These are phyloP conservation scores for Blastomyces silverae DNA, from an alignment of 2,329 filamentous ascomycete genomes.

Conservation along the genomic window DNA sequence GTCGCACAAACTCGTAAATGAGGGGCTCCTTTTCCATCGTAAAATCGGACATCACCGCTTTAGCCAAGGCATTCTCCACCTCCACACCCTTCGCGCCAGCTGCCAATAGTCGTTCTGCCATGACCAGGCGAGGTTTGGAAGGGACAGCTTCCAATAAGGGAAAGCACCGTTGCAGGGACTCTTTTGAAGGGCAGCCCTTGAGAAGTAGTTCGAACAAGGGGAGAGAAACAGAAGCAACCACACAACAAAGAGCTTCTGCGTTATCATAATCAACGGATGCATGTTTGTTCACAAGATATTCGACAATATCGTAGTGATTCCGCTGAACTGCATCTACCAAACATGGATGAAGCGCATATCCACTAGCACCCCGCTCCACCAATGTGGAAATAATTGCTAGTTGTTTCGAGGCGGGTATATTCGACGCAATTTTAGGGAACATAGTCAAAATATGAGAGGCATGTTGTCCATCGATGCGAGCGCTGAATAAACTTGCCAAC, in stretches of 20 bases:
- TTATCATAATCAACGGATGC: constrained; percentile 26
- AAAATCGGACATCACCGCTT: constrained; percentile 14
- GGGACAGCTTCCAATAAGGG: constrained; percentile 15
- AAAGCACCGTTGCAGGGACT: constrained; percentile 18
- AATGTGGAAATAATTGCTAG: constrained; percentile 22
- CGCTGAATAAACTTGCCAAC: constrained; percentile 43
- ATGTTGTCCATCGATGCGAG: constrained; percentile 43
- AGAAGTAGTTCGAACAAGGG: constrained; percentile 20
- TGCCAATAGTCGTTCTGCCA: constrained; percentile 16
- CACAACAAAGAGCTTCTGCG: constrained; percentile 21
- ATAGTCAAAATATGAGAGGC: constrained; percentile 39
- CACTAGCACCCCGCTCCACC: constrained; percentile 20
- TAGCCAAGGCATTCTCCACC: constrained; percentile 16
- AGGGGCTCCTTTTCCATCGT: constrained; percentile 17
- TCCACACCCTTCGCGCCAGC: constrained; percentile 21
- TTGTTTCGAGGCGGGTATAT: constrained; percentile 19
- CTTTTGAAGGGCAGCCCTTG: constrained; percentile 19
- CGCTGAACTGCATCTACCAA: constrained; percentile 23
- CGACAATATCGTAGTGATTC: constrained; percentile 23
- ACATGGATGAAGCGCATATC: constrained; percentile 21
- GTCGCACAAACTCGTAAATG: constrained; percentile 19
- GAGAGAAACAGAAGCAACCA: constrained; percentile 19
- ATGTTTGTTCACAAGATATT: constrained; percentile 22
- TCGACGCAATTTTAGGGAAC: constrained; percentile 14
- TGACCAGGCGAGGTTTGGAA: constrained; percentile 14